These are phyloP conservation scores for Ogataea thermomethanolica DNA, from an alignment of 805 yeast genomes.

Conservation along the genomic window DNA sequence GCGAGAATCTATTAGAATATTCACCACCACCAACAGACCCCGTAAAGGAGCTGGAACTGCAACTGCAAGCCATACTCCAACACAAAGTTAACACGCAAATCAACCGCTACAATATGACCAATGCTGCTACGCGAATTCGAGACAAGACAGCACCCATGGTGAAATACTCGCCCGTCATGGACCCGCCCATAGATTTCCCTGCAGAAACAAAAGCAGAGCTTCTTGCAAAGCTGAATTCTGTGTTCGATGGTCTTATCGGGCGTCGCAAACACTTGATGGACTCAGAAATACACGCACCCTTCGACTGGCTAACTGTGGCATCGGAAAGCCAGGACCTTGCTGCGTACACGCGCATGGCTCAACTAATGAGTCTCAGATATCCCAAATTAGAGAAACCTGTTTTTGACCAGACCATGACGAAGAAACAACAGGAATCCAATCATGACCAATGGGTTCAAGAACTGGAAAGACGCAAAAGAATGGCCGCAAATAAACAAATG, in stretches of 20 bases:
- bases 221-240: constrained; percentile 15
- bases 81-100: constrained; percentile 13
- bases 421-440: constrained; percentile 5
- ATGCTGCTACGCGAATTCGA: constrained; percentile 6
- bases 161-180: constrained; percentile 20
- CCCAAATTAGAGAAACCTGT: constrained; percentile 12
- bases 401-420: constrained; percentile 10
- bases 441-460: background rate
- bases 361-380: constrained; percentile 16
- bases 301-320: constrained; percentile 16
- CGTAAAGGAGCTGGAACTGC: constrained; percentile 15
- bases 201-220: constrained; percentile 12
- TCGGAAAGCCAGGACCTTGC: constrained; percentile 10
- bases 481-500: background rate
- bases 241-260: constrained; percentile 20
- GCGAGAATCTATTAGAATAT: constrained; percentile 12
- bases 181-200: constrained; percentile 24
- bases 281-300: background rate
- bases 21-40: constrained; percentile 14
- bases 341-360: constrained; percentile 9
- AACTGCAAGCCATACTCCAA: constrained; percentile 23
- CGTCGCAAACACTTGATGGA: background rate
- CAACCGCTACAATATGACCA: constrained; percentile 6
- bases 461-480: background rate
- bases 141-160: constrained; percentile 2